Conservation (phyloP, 2,329 filamentous ascomycete species). For the Aspergillus spinulosporus region DNA sequence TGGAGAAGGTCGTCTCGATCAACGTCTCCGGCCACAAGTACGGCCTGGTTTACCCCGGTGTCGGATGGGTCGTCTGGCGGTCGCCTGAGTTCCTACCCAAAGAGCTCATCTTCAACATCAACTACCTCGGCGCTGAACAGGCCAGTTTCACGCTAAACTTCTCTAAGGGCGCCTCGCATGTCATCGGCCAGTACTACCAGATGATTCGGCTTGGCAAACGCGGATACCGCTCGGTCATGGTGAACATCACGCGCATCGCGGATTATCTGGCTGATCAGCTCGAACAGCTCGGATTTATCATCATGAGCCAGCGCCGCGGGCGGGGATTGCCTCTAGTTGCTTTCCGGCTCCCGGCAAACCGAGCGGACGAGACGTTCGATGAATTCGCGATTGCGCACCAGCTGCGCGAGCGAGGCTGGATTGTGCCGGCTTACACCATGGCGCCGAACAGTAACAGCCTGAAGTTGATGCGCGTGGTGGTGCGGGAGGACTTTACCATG, state of each 20-base stretch:
- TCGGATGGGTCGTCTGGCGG: conserved; percentile 93
- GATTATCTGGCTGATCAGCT: conserved; percentile 81
- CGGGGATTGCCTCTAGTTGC: conserved; percentile 85
- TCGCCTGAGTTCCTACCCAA: conserved; percentile 78
- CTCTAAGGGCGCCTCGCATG: conserved; percentile 89
- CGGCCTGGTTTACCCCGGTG: conserved; percentile 78
- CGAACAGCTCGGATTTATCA: conserved; percentile 74
- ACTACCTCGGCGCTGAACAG: conserved; percentile 94
- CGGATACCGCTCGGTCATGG: conserved; percentile 91
- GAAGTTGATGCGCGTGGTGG: conserved; percentile 90
- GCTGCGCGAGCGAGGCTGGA: conserved; percentile 83
- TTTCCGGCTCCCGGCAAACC: conserved; percentile 68
- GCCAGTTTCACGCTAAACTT: conserved; percentile 97
- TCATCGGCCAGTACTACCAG: conserved; percentile 97
- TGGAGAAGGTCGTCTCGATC: conserved; percentile 86
- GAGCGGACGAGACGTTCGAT: conserved; percentile 59
- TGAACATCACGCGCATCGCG: conserved; percentile 83
- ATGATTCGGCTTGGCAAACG: conserved; percentile 91
- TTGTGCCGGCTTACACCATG: conserved; percentile 96
- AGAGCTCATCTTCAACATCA: conserved; percentile 98
- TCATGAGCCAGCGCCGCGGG: conserved; percentile 80
- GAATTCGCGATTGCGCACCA: conserved; percentile 82
- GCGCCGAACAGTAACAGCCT: conserved; percentile 79
- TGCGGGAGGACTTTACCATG: conserved; percentile 87
- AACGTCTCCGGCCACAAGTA: conserved; percentile 94